Evolutionary conservation across 768 basidiomycete species (phyloP), one percentile per base, ranked within the genome.

Genomic region (Leccinum variicolor): DNA sequence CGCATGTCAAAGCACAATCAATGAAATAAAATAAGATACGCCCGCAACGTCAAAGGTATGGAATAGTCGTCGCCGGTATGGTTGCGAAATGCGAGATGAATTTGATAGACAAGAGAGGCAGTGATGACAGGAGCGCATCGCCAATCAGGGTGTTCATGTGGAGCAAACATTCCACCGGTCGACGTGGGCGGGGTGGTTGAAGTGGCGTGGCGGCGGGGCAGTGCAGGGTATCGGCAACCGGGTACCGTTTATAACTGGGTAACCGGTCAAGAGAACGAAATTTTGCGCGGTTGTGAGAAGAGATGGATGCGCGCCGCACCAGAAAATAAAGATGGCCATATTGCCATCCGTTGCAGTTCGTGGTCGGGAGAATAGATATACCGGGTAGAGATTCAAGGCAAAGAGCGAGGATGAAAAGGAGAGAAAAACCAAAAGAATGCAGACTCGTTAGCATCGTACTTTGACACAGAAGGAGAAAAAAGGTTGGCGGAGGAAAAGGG

Each of bases 141-240:
- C 67, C 64, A 64, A 57, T 46, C 53, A 50, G 14, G 14, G 54
- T 29, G 48, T 55, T 55, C 55, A 59, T 31, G 57, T 33, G 46
- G 52, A 50, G 48, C 28, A 29, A 41, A 17, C 48, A 56, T 45
- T 52, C 45, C 49, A 50, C 60, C 58, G 52, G 56, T 53, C 23
- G 43, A 55, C 23, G 55, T 53, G 25, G 28, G 48, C 15, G n/a
- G 39, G 41, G 46, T n/a, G 34, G 56, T 52, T 11, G 29, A 47
- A n/a, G 29, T 58, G 54, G 52, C 25, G 34, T 26, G n/a, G 47
- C 68, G 61, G 56, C 28, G 46, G 31, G 59, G 54, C 54, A 56
- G 56, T 61, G 61, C 31, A 43, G n/a, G 47, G 51, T 39, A 49
- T 49, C 54, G 45, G 55, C 5, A 15, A 50, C 8, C 61, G 56